Conservation (phyloP, 352 stramenopile genomes). For the Thalassiosira ordinaria region DNA sequence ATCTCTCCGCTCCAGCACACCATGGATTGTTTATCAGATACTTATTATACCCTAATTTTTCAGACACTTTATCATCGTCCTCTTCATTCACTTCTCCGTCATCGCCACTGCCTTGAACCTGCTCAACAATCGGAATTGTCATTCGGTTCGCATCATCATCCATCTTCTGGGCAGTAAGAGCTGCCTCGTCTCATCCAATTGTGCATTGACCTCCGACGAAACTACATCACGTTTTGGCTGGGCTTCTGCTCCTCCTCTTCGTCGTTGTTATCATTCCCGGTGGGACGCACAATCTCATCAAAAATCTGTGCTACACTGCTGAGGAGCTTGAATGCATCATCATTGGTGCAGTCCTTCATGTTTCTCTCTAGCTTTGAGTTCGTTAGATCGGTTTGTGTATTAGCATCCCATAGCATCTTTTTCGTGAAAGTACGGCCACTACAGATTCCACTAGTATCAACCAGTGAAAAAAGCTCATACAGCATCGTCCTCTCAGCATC, state of each 20-base stretch:
- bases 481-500: background rate
- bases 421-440: background rate
- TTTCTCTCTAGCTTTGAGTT: background rate
- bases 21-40: background rate
- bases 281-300: background rate
- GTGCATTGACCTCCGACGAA: too few species aligned
- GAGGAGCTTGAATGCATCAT: background rate
- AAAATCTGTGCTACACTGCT: background rate
- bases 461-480: background rate
- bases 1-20: background rate
- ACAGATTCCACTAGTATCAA: background rate
- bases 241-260: background rate
- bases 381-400: background rate
- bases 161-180: too few species aligned
- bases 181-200: too few species aligned
- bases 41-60: constrained; percentile 1
- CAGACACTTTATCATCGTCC: background rate
- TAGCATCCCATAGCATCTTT: background rate
- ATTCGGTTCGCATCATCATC: background rate
- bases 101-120: background rate
- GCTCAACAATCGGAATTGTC: background rate
- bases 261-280: background rate
- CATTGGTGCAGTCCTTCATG: background rate
- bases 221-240: too few species aligned
- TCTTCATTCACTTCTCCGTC: background rate